phyloP scores from a whole-genome alignment of 2,329 filamentous ascomycete genomes.

The Lasiodiplodia theobromae region DNA sequence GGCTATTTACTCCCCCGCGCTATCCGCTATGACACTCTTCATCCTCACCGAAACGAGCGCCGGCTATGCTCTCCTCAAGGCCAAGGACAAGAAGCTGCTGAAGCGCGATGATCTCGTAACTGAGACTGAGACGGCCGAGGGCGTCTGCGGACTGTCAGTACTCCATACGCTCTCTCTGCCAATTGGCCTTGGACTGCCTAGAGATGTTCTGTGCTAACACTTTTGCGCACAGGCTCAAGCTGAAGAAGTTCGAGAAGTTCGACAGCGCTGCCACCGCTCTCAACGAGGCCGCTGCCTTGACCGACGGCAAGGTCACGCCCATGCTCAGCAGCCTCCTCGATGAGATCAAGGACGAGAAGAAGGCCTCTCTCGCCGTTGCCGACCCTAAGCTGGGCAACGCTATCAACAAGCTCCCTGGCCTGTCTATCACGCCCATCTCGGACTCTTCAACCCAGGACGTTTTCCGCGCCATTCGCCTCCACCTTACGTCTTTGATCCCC shows the following conservation, averaged over 20 bases:
- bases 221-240: conserved; percentile 71
- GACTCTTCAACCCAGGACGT: conserved; percentile 85
- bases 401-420: conserved; percentile 88
- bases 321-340: conserved; percentile 83
- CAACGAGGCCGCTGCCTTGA: conserved; percentile 86
- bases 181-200: not conserved
- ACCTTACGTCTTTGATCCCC: conserved; percentile 88
- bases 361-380: conserved; percentile 90
- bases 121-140: conserved; percentile 80
- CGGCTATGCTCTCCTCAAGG: conserved; percentile 98
- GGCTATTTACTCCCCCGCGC: conserved; percentile 20
- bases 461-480: conserved; percentile 91
- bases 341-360: conserved; percentile 95
- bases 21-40: conserved; percentile 79
- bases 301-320: conserved; percentile 93
- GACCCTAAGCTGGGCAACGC: conserved; percentile 90
- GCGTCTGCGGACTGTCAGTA: conserved; percentile 83
- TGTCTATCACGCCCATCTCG: conserved; percentile 84
- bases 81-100: conserved; percentile 97
- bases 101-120: conserved; percentile 82
- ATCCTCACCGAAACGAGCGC: conserved; percentile 94
- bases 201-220: conserved; percentile 6
- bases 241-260: conserved; percentile 98
- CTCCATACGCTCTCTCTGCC: conserved; percentile 1
- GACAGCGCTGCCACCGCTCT: conserved; percentile 90